Evolutionary conservation across 306 rosid species (phyloP).

Genomic region (Pterocarpus macrocarpus): DNA sequence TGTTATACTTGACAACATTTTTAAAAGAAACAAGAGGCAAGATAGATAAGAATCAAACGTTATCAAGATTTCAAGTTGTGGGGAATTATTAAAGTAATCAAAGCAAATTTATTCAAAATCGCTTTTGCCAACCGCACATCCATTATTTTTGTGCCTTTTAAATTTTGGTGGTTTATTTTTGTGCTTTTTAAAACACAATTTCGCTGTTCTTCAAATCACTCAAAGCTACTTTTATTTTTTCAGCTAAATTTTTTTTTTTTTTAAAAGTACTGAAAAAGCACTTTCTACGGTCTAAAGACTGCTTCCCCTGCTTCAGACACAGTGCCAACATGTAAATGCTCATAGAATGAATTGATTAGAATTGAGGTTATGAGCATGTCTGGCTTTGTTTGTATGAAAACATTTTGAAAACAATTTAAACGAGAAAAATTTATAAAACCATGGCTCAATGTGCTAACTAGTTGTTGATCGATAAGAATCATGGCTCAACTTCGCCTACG

Average conservation of each 20-base stretch:
- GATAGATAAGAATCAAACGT: not conserved
- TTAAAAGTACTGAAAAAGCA: not conserved
- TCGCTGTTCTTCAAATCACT: conserved; percentile 12
- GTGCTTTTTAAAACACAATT: not conserved
- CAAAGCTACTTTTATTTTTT: not conserved
- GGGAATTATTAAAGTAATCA: not conserved
- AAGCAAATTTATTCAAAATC: not conserved
- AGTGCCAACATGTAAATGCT: not conserved
- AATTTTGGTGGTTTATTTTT: not conserved
- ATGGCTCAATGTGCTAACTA: not conserved
- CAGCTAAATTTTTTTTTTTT: not conserved
- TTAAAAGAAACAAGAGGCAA: not conserved
- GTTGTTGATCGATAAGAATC: not conserved
- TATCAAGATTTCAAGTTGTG: not conserved
- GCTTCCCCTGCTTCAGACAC: not conserved
- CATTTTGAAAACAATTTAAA: not conserved
- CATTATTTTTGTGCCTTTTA: not conserved
- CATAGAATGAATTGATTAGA: not conserved
- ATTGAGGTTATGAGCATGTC: not conserved
- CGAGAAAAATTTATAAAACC: not conserved
- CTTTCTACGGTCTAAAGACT: not conserved
- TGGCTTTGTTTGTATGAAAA: not conserved
- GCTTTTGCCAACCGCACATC: conserved; percentile 2
- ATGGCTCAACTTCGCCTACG: not conserved
- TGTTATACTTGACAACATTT: not conserved